Evolutionary conservation across 306 rosid species (phyloP).

Genomic region (Mimosa bimucronata): DNA sequence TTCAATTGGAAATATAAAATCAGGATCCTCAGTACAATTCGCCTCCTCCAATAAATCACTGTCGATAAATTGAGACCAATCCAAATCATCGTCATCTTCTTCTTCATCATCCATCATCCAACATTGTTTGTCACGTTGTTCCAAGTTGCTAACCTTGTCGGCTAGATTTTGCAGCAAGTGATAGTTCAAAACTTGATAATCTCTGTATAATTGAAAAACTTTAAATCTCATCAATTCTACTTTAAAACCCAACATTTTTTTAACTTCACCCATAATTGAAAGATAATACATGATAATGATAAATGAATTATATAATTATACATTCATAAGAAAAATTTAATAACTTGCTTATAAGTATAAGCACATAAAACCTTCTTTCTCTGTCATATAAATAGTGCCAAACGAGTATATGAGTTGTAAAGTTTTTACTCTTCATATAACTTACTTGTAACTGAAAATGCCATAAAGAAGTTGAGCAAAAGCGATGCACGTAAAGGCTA

Average conservation of each 20-base stretch:
- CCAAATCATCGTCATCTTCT: constrained; percentile 40
- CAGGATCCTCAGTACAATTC: constrained; percentile 65
- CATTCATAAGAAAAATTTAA: no score
- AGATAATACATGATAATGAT: no score
- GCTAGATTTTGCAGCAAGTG: constrained; percentile 52
- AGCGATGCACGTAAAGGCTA: constrained; percentile 47
- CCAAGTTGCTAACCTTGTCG: constrained; percentile 57
- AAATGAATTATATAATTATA: no score
- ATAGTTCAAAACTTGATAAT: constrained; percentile 72
- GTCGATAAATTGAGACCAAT: constrained; percentile 72
- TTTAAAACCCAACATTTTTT: no score
- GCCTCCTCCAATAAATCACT: constrained; percentile 65
- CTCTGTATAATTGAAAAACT: constrained; percentile 48
- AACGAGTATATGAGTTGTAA: no score
- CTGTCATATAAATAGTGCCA: no score
- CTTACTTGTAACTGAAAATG: constrained; percentile 73
- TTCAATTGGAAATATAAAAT: constrained; percentile 56
- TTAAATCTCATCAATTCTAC: neutral
- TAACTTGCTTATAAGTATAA: no score
- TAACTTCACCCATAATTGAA: no score
- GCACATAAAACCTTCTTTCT: no score
- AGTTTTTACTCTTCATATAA: no score
- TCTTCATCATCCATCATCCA: constrained; percentile 46
- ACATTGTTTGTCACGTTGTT: constrained; percentile 38
- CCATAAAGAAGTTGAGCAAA: constrained; percentile 58